A percentile compares a stretch with the other conserved stretches of the same genome.
Conservation (phyloP, 2,329 filamentous ascomycete genomes). For the Diaporthe citrichinensis region DNA sequence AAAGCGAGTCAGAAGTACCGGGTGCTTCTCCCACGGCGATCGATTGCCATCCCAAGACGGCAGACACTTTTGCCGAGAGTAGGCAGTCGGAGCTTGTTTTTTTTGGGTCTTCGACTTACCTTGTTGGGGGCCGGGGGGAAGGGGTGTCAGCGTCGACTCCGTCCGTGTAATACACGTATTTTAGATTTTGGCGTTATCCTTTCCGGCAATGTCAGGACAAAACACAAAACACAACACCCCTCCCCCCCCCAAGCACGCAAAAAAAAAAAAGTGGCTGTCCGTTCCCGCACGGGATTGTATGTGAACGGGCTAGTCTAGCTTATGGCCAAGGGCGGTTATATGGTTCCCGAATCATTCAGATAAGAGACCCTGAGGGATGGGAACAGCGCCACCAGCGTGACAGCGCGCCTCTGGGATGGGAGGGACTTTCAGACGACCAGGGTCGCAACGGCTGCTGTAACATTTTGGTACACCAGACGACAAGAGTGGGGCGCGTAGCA, state of each 20-base stretch:
- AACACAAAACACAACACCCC: neutral
- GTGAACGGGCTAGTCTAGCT: constrained; percentile 8
- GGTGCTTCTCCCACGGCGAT: neutral
- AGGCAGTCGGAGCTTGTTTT: constrained; percentile 10
- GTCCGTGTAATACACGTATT: neutral
- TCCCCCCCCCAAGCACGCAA: neutral
- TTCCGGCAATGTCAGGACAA: constrained; percentile 10
- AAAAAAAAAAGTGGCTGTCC: neutral
- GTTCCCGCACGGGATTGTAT: constrained; percentile 4
- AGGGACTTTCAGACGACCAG: constrained; percentile 13
- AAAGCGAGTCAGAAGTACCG: constrained; percentile 9
- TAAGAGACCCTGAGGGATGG: neutral
- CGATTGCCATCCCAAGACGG: constrained; percentile 17
- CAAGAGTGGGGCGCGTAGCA: constrained; percentile 29
- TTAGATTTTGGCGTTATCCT: neutral
- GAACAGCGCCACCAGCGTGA: neutral
- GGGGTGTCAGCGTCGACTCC: neutral
- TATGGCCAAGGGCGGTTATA: constrained; percentile 22
- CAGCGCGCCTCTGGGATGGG: neutral
- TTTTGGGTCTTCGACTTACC: neutral
- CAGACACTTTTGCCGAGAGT: constrained; percentile 18
- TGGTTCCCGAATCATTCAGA: constrained; percentile 9
- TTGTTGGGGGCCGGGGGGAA: neutral
- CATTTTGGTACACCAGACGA: constrained; percentile 17
- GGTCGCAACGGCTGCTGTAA: constrained; percentile 28